Percentiles rank a stretch among this genome's conserved stretches.
These are phyloP conservation scores for Knoxia roxburghii DNA, from an alignment of 257 asterid genomes.

Conservation along the genomic window DNA sequence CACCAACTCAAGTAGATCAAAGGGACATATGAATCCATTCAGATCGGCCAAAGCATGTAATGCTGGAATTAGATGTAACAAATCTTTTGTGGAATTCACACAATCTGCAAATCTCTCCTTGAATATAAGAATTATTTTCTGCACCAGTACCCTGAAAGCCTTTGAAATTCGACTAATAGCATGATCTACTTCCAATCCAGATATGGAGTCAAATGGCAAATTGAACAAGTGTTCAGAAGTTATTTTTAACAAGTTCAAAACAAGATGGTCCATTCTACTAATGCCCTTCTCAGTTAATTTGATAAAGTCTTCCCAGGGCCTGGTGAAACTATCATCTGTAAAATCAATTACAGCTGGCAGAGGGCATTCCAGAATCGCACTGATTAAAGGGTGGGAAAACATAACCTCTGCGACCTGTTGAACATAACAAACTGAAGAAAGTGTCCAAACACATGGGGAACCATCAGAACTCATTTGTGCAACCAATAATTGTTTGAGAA, in stretches of 20 bases:
- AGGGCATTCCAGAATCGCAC: constrained; percentile 46
- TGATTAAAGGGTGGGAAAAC: constrained; percentile 59
- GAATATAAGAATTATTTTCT: constrained; percentile 45
- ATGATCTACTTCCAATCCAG: constrained; percentile 29
- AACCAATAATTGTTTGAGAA: constrained; percentile 49
- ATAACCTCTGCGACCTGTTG: constrained; percentile 56
- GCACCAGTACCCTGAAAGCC: constrained; percentile 43
- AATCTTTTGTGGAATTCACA: constrained; percentile 37
- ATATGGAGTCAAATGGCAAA: constrained; percentile 23
- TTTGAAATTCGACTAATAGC: constrained; percentile 33
- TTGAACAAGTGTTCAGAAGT: constrained; percentile 44
- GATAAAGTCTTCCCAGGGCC: constrained; percentile 40
- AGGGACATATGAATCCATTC: constrained; percentile 27
- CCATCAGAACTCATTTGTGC: constrained; percentile 26
- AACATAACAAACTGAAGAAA: constrained; percentile 28
- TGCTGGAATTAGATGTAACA: constrained; percentile 41
- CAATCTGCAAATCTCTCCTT: constrained; percentile 57
- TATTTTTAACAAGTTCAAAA: constrained; percentile 49
- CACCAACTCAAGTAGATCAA: constrained; percentile 37
- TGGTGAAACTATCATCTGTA: constrained; percentile 43
- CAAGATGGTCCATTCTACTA: constrained; percentile 53
- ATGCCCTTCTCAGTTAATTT: constrained; percentile 40
- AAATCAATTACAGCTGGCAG: constrained; percentile 33
- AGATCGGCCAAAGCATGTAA: constrained; percentile 23
- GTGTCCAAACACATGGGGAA: constrained; percentile 26